These are phyloP conservation scores for Hydrangea macrophylla DNA, from an alignment of 148 eudicot species.

Conservation along the genomic window DNA sequence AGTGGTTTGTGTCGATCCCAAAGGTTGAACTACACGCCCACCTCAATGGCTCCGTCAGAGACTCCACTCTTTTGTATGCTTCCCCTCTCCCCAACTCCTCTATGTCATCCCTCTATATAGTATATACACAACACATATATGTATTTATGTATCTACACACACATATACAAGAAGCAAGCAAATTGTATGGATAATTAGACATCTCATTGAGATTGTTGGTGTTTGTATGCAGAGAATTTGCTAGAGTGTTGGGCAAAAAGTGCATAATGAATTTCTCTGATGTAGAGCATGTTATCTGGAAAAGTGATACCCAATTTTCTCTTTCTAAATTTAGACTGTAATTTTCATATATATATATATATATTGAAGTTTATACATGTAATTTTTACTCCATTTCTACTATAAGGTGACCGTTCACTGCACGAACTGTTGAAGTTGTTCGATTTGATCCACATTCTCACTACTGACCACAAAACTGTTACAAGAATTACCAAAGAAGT, in stretches of 20 bases:
- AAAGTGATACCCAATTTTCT: conserved; percentile 43
- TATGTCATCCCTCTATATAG: background rate
- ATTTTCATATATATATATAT: too few species aligned
- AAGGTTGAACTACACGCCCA: conserved; percentile 96
- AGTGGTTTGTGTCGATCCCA: conserved; percentile 65
- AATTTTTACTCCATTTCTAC: conserved; percentile 5
- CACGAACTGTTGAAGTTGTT: conserved; percentile 91
- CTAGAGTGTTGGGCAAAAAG: conserved; percentile 73
- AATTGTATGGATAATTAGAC: background rate
- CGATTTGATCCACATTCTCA: conserved; percentile 81
- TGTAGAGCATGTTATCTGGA: conserved; percentile 72
- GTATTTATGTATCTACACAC: too few species aligned
- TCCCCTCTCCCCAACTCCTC: conserved; percentile 4
- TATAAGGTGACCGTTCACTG: conserved; percentile 77
- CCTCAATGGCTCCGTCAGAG: conserved; percentile 85
- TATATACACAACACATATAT: background rate
- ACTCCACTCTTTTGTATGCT: conserved; percentile 72
- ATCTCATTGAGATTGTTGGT: background rate
- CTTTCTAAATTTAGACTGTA: background rate
- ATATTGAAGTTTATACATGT: background rate
- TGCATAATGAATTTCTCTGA: conserved; percentile 70
- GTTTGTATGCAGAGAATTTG: conserved; percentile 65
- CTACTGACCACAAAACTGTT: conserved; percentile 79
- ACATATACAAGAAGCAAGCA: too few species aligned
- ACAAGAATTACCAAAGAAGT: conserved; percentile 89